Percentiles rank a stretch among this genome's conserved stretches.
Conservation (phyloP, 108 stramenopile genomes). For the Hondaea fermentalgiana region DNA sequence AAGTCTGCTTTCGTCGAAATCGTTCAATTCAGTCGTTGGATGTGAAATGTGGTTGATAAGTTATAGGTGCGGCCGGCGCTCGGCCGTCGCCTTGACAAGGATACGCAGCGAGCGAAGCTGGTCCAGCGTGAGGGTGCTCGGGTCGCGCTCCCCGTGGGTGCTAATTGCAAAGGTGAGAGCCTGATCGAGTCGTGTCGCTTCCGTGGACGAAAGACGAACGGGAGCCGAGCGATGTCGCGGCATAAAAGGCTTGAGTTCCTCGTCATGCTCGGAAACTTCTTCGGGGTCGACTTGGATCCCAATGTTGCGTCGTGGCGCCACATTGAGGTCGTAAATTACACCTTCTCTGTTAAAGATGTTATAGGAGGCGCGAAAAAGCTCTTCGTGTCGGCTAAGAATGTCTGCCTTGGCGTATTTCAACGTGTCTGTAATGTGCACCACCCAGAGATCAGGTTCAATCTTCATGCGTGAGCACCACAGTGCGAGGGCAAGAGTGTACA, state of each 20-base stretch:
- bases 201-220: too few species aligned
- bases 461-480: not conserved
- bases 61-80: too few species aligned
- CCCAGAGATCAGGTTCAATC: not conserved
- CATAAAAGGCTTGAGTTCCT: not conserved
- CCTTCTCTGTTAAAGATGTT: not conserved
- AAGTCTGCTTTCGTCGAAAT: too few species aligned
- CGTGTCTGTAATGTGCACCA: not conserved
- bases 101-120: too few species aligned
- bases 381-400: not conserved
- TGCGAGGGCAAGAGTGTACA: not conserved
- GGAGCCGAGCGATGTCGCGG: too few species aligned
- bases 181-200: too few species aligned
- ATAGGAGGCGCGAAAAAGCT: not conserved
- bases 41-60: too few species aligned
- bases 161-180: too few species aligned
- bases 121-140: too few species aligned
- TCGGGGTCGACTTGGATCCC: not conserved
- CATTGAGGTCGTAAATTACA: not conserved
- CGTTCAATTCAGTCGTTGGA: too few species aligned
- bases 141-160: too few species aligned
- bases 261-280: not conserved
- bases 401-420: not conserved
- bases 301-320: not conserved
- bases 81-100: too few species aligned